These are phyloP conservation scores for Clonostachys rhizophaga DNA, from an alignment of 2,329 filamentous ascomycete genomes.

Conservation along the genomic window DNA sequence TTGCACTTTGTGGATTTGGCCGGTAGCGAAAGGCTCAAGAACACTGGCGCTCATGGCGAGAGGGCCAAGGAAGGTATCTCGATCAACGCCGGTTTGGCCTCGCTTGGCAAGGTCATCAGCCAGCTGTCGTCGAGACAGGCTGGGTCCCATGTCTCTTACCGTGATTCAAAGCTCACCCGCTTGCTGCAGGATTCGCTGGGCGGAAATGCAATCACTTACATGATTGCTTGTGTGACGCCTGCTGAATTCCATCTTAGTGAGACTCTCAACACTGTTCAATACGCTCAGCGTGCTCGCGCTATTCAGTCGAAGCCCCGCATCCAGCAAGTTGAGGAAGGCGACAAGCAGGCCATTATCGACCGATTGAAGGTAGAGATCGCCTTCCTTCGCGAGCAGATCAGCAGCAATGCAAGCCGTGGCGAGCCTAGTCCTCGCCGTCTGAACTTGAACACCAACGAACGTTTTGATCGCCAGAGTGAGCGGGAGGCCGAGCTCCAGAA, in stretches of 20 bases:
- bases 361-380: constrained; percentile 89
- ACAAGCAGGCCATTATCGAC: constrained; percentile 92
- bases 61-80: constrained; percentile 94
- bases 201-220: constrained; percentile 96
- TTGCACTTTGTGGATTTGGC: constrained; percentile 97
- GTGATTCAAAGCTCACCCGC: constrained; percentile 94
- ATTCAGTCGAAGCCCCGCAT: constrained; percentile 98
- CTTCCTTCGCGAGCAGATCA: constrained; percentile 90
- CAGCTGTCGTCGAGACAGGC: constrained; percentile 87
- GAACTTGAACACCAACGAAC: constrained; percentile 55
- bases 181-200: constrained; percentile 94
- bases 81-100: constrained; percentile 93
- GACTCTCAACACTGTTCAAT: constrained; percentile 95
- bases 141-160: constrained; percentile 91
- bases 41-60: constrained; percentile 92
- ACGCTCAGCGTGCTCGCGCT: constrained; percentile 89
- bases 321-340: constrained; percentile 86
- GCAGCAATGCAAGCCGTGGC: constrained; percentile 65
- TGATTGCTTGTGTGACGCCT: constrained; percentile 97
- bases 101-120: constrained; percentile 95
- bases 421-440: constrained; percentile 50
- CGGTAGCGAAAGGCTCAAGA: constrained; percentile 94
- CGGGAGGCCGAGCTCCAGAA: constrained; percentile 89
- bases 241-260: constrained; percentile 97
- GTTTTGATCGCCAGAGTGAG: constrained; percentile 74